Evolutionary conservation across 2,329 filamentous ascomycete species (phyloP), one percentile per base, ranked within the genome.

Genomic region (Phialocephala sp.): DNA sequence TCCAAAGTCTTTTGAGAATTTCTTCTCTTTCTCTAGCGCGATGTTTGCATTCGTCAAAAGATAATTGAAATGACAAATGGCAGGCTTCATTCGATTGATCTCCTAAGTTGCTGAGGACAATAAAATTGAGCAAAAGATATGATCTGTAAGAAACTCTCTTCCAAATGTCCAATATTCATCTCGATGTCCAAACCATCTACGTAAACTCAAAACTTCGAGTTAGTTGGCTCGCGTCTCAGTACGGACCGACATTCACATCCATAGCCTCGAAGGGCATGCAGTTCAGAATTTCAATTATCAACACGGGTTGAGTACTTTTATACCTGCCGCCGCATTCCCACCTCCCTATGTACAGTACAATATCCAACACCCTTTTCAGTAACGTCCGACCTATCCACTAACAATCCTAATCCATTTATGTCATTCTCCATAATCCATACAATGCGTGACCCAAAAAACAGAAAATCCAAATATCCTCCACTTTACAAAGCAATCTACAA

Each of bases 401-500:
- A 35, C 50, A 27, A 54, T 54, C 50, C 50, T 8, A 52, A 1
- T 27, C 50, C 50, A 32, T 32, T 54, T n/a, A 32, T 54, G 11
- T 50, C 27, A 68, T 43, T 65, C 37, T 50, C 55, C 55, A 58
- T 58, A 58, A 39, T 58, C 18, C 14, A 41, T 58, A 39, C 55
- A 58, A 56, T 50, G 45, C n/a, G 35, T 9, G 9, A 8, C 54
- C 54, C 2, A 18, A 47, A 20, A 50, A 12, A n/a, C 5, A 18
- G 9, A 54, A 27, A 54, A 54, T 18, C 4, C 24, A 54, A 32
- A 32, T 9, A 6, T 14, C 45, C 24, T 32, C 24, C 50, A 2
- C 14, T 54, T 11, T 35, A 27, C 60, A 37, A 22, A 41, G 24
- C 20, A 55, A 22, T 20, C 69, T 62, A 69, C 62, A 72, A 50